Conservation (phyloP, 768 basidiomycete genomes). For the Chlorophyllum brunneum region DNA sequence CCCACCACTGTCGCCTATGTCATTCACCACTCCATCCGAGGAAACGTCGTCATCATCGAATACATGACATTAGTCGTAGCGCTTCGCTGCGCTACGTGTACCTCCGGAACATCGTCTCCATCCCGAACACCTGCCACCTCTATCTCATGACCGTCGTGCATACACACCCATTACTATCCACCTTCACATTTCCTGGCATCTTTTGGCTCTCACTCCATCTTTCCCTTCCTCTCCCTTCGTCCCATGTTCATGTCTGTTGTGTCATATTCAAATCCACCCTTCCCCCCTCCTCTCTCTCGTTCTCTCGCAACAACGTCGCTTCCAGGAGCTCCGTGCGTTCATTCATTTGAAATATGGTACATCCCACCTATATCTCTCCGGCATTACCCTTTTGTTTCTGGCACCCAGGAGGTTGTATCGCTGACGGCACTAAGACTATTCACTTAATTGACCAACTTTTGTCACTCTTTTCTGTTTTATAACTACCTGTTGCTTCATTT, state of each 20-base stretch:
- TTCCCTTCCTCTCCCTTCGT: conserved; percentile 19
- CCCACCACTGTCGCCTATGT: conserved; percentile 73
- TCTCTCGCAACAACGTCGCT: conserved; percentile 1
- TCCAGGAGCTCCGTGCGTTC: conserved; percentile 4
- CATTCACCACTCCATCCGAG: conserved; percentile 49
- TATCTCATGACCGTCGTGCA: not conserved
- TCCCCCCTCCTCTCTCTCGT: conserved; percentile 1
- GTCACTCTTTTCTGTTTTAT: conserved; percentile 22
- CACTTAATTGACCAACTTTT: conserved; percentile 26
- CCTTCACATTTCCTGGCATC: conserved; percentile 15
- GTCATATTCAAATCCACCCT: conserved; percentile 7
- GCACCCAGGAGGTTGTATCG: conserved; percentile 42
- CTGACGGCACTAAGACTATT: conserved; percentile 33
- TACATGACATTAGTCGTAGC: conserved; percentile 24
- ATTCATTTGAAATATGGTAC: conserved; percentile 17
- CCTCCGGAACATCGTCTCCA: not conserved
- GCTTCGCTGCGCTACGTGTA: conserved; percentile 17
- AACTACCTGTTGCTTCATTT: conserved; percentile 13
- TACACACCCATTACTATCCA: conserved; percentile 17
- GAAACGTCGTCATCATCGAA: conserved; percentile 31
- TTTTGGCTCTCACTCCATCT: conserved; percentile 11
- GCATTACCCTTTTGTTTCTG: conserved; percentile 25
- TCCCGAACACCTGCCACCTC: too few relatives aligned
- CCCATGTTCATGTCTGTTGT: conserved; percentile 17
- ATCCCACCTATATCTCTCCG: conserved; percentile 21